A percentile compares a stretch with the other conserved stretches of the same genome.
phyloP scores from a whole-genome alignment of 1,284 basidiomycete genomes.

The Fomitopsis pinicola region DNA sequence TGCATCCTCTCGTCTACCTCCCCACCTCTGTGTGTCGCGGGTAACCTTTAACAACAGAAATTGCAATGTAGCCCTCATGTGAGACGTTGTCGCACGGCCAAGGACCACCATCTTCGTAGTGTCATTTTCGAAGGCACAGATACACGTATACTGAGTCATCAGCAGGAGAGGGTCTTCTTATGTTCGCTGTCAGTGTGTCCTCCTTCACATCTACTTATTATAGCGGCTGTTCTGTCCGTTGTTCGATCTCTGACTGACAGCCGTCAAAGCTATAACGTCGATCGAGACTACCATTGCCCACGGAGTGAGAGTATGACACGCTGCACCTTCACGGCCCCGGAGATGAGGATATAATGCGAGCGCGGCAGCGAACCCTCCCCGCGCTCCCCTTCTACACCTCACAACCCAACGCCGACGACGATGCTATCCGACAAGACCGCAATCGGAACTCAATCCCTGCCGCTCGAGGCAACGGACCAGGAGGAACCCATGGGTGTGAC shows the following conservation, averaged over 20 bases:
- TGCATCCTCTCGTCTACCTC: not conserved
- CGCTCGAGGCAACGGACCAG: constrained; percentile 43
- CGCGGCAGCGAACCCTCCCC: too few species aligned
- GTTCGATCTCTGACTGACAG: too few species aligned
- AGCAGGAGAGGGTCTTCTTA: constrained; percentile 61
- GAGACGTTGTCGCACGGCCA: constrained; percentile 77
- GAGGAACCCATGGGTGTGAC: constrained; percentile 45
- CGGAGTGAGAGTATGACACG: too few species aligned
- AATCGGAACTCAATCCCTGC: constrained; percentile 46
- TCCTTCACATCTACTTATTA: constrained; percentile 32
- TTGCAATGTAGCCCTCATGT: constrained; percentile 67
- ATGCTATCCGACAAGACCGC: constrained; percentile 19
- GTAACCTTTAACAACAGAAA: not conserved
- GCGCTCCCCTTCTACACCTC: not conserved
- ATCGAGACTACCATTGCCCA: too few species aligned
- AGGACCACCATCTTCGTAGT: constrained; percentile 33
- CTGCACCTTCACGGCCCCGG: not conserved
- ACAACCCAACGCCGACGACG: not conserved
- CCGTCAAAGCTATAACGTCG: too few species aligned
- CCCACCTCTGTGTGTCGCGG: too few species aligned
- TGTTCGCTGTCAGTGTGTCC: constrained; percentile 63
- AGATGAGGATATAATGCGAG: not conserved
- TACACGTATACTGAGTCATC: constrained; percentile 76
- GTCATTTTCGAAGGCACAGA: constrained; percentile 68
- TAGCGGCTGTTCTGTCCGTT: constrained; percentile 46